A percentile compares a stretch with the other conserved stretches of the same genome.
phyloP scores from a whole-genome alignment of 345 rosid species.

The Leavenworthia alabamica region DNA sequence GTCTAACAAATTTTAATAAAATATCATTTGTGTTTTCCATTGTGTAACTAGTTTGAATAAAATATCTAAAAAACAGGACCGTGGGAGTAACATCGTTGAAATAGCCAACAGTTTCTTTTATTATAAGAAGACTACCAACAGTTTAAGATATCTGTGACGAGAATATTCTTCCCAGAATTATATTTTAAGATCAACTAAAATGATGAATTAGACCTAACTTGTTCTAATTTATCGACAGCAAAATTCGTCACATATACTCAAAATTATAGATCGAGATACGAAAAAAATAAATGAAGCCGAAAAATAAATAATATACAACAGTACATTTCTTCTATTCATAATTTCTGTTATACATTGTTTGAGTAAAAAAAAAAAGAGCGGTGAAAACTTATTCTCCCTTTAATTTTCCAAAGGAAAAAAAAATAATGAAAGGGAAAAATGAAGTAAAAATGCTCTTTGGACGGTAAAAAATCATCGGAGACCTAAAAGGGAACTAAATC shows the following conservation, averaged over 20 bases:
- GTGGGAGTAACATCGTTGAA: not conserved
- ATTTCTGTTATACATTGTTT: not conserved
- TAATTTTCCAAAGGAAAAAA: constrained; percentile 6
- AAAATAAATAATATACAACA: constrained; percentile 11
- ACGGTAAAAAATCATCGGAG: constrained; percentile 5
- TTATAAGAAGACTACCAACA: not conserved
- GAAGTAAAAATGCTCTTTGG: constrained; percentile 18
- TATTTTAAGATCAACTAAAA: not conserved
- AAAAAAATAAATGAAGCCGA: not conserved
- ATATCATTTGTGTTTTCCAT: not conserved
- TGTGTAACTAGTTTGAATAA: not conserved
- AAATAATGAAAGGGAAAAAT: not conserved
- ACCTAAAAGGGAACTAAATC: not conserved
- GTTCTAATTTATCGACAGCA: not conserved
- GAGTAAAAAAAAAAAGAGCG: not conserved
- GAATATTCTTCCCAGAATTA: not conserved
- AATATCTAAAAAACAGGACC: not conserved
- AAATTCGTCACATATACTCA: not conserved
- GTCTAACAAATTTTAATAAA: not conserved
- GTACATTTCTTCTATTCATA: not conserved
- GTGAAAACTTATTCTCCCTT: constrained; percentile 3
- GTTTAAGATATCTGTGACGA: not conserved
- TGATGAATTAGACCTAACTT: not conserved
- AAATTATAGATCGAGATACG: not conserved
- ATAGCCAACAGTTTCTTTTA: too few species aligned